Evolutionary conservation across 208 protist species (phyloP).

Genomic region (Leishmania lainsoni): DNA sequence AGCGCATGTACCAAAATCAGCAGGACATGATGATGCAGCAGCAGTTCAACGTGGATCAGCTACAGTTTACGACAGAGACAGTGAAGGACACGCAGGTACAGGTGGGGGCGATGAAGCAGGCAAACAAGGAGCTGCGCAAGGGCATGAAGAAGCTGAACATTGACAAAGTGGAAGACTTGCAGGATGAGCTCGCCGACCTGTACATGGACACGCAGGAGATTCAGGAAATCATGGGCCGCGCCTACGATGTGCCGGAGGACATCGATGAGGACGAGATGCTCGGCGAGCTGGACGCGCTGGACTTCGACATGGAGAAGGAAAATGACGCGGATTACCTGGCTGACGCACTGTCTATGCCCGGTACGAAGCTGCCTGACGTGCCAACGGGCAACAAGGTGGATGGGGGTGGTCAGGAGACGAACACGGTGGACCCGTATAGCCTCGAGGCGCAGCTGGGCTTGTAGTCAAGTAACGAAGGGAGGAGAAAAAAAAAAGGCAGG

Average conservation of each 20-base stretch:
- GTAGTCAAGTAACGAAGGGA: slow-evolving; percentile 22
- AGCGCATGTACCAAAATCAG: slow-evolving; percentile 93
- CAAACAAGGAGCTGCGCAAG: slow-evolving; percentile 84
- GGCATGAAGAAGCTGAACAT: slow-evolving; percentile 88
- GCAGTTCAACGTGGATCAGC: slow-evolving; percentile 94
- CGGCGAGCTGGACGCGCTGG: slow-evolving; percentile 87
- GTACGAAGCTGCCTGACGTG: slow-evolving; percentile 57
- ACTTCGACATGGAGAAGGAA: slow-evolving; percentile 82
- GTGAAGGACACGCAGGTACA: slow-evolving; percentile 93
- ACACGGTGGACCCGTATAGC: slow-evolving; percentile 68
- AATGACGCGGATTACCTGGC: slow-evolving; percentile 82
- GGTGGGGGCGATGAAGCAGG: slow-evolving; percentile 89
- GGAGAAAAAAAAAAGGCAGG: neutral
- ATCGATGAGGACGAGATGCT: slow-evolving; percentile 94
- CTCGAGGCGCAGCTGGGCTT: slow-evolving; percentile 88
- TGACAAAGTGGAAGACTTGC: slow-evolving; percentile 83
- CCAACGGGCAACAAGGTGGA: slow-evolving; percentile 38
- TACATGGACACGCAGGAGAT: slow-evolving; percentile 93
- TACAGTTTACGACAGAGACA: slow-evolving; percentile 90
- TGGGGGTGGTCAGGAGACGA: slow-evolving; percentile 41
- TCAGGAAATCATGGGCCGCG: slow-evolving; percentile 91
- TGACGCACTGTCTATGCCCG: slow-evolving; percentile 79
- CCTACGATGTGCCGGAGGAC: slow-evolving; percentile 91
- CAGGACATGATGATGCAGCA: slow-evolving; percentile 90
- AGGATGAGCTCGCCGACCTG: slow-evolving; percentile 91